Base-by-base conservation (phyloP, 352 stramenopile species). In the Globisporangium paroecandrum region DNA sequence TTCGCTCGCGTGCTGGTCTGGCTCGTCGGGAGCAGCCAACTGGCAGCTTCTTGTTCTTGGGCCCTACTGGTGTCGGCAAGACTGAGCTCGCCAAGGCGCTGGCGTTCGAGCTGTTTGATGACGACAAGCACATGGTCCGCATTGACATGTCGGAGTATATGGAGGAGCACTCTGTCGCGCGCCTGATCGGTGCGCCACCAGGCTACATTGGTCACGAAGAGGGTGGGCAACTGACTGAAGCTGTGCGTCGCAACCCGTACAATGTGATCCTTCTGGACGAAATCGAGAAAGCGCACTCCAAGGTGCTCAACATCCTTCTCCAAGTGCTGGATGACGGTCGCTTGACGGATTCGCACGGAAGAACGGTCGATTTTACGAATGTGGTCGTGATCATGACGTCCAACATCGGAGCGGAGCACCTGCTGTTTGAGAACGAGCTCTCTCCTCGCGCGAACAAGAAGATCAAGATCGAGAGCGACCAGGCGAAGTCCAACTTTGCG, bases 111-210 rank as follows among this genome's bases (percentile, higher is more conserved):
- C 77, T 99, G 2, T 99, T 99, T 59, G 93, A 99, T 73, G 88
- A 97, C 32, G 94, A 98, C 57, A 97, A 98, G 70, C 79, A 96
- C 71, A 94, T 99, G 75, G 83, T 98, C 25, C 84, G 97, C 38
- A 97, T 99, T 68, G 97, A 99, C 66, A 99, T 99, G 97, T 97
- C 80, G 57, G 97, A 99, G 77, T 99, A 99, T 78, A 99, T 98
- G 84, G 97, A 99, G 77, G 88, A 98, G 65, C 94, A 99, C 74
- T 97, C 89, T 0, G 95, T 99, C 1, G 82, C 89, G 15, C 70
- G 95, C 18, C 72, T 99, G 29, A 95, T 99, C 49, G 97, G 97
- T n/a, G 81, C 93, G 0, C 96, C 97, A 1, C 97, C 97, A 36
- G 97, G 97, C 55, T 99, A 99, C 74, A 82, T 99, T 58, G 97